These are phyloP conservation scores for Cucumis hystrix DNA, from an alignment of 306 rosid genomes.

Conservation along the genomic window DNA sequence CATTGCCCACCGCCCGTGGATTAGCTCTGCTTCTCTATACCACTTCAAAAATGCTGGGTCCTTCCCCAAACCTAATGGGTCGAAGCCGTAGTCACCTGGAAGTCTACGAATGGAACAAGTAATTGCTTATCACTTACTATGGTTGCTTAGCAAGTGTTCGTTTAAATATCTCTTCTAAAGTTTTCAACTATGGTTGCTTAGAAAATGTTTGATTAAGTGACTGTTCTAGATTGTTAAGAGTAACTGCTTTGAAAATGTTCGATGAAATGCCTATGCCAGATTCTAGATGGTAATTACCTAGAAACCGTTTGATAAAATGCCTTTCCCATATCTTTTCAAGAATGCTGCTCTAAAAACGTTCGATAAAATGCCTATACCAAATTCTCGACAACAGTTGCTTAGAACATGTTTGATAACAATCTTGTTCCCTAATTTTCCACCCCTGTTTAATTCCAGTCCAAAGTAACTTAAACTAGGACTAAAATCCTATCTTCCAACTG, in stretches of 20 bases:
- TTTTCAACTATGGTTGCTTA: neutral
- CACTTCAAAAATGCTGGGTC: conserved; percentile 92
- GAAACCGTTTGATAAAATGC: neutral
- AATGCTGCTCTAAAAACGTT: neutral
- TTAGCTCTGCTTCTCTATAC: conserved; percentile 99
- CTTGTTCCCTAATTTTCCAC: too few relatives aligned
- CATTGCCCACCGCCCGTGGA: conserved; percentile 99
- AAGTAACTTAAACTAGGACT: too few relatives aligned
- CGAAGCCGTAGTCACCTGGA: conserved; percentile 94
- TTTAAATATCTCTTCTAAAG: neutral
- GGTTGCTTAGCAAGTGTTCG: neutral
- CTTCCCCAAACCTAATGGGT: conserved; percentile 84
- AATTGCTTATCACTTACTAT: neutral
- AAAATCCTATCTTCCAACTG: neutral
- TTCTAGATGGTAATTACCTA: neutral
- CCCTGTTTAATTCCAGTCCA: too few relatives aligned
- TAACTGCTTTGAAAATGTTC: neutral
- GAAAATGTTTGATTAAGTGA: neutral
- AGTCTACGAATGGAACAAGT: conserved; percentile 33
- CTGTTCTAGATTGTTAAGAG: neutral
- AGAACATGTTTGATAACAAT: too few relatives aligned
- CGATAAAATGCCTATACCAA: neutral
- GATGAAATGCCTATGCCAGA: neutral
- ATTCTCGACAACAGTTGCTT: neutral
- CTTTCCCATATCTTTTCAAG: neutral